Base-by-base conservation (phyloP, 805 yeast species). In the Danielia reshetovae region DNA sequence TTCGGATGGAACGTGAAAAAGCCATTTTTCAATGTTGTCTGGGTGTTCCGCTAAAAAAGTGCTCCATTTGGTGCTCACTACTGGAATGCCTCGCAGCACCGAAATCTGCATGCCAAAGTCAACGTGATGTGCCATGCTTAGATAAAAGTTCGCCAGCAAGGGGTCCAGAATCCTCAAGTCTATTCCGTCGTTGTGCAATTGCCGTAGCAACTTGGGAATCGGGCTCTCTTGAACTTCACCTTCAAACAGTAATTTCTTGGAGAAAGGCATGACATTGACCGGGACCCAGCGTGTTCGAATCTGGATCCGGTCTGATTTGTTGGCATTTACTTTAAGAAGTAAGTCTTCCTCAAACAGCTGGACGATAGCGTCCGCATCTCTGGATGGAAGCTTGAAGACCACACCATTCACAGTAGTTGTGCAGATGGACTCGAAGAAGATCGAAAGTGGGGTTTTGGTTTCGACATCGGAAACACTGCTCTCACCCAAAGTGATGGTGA, bases 371-470 rank as follows among this genome's bases (percentile, higher is more conserved):
- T 26, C 38, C 4, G 36, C 32, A 10, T 47, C 46, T 18, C 36
- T 36, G 13, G 34, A 38, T 15, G 38, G 30, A 5, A 59, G 45
- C 30, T 53, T 57, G 37, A 46, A 46, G 8, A 43, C 27, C 8
- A 34, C 34, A 3, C 55, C 61, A 38, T 61, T 56, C 30, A 62
- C 51, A n/a, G 42, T 48, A 4, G 60, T 51, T 24, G 56, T 49
- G 14, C 64, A 60, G 10, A 61, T 46, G 2, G 66, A 55, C 18
- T 59, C 50, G 17, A 61, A 47, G 8, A 38, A 39, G 15, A 58
- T 43, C 5, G 32, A 24, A 7, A 62, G 32, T 12, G 51, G 48
- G 1, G 60, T 51, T 10, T 31, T 38, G 9, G 24, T 23, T 4
- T 25, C 30, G 7, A 26, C 23, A 11, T 32, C 32, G 10, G 23